Conservation (phyloP, 768 basidiomycete species). For the Chalciporus sphaerocephalus region DNA sequence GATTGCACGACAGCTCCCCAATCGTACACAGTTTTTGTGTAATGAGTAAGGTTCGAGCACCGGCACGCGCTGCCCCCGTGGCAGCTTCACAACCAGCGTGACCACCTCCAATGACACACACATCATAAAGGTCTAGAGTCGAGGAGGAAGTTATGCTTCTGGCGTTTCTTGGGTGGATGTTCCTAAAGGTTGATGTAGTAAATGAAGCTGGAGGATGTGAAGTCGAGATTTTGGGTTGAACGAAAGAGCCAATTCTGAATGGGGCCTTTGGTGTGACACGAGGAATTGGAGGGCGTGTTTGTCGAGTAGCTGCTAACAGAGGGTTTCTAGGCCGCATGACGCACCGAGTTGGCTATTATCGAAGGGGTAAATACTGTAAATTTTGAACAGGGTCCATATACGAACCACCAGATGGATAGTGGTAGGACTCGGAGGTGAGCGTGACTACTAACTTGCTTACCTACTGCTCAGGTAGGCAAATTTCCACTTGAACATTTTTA, state of each 20-base stretch:
- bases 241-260: neutral
- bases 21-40: slow-evolving; percentile 81
- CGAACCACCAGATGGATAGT: neutral
- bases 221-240: neutral
- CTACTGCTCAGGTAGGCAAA: neutral
- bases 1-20: slow-evolving; percentile 86
- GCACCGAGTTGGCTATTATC: slow-evolving; percentile 1
- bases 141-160: slow-evolving; percentile 3
- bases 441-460: too few relatives aligned
- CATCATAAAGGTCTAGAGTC: slow-evolving; percentile 30
- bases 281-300: neutral
- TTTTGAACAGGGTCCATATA: neutral
- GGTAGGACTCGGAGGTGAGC: too few relatives aligned
- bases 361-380: neutral
- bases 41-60: slow-evolving; percentile 74
- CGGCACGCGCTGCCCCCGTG: slow-evolving; percentile 76
- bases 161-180: neutral
- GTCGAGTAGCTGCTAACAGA: slow-evolving; percentile 6
- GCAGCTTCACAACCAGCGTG: slow-evolving; percentile 95
- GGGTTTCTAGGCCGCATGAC: neutral
- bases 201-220: neutral
- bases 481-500: too few relatives aligned
- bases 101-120: slow-evolving; percentile 87
- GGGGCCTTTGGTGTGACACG: neutral
- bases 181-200: neutral